Evolutionary conservation across 2,329 filamentous ascomycete species (phyloP), one percentile per base, ranked within the genome.

Genomic region (Aspergillus tamarii): DNA sequence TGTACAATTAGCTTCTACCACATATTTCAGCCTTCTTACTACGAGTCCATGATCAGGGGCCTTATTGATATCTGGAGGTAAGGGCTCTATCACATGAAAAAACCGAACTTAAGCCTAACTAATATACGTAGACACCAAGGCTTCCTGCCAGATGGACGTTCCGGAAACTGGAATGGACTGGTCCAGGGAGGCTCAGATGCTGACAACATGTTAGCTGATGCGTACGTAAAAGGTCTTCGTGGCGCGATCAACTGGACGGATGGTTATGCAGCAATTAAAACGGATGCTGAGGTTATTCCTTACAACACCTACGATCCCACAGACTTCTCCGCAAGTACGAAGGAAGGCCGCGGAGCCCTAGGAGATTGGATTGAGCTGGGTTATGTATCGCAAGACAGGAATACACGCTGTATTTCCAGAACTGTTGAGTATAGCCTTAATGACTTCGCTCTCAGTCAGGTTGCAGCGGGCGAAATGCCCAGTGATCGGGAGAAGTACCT

Each of bases 131-230:
- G 68, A 59, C 64, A 74, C 45, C 69, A 88, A 36, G 87, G 87
- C 1, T 91, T 84, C 67, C 80, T 90, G 71, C 88, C 88, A 2
- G 89, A 91, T 67, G 89, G 83, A 0, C 84, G 89, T 21, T 90
- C 88, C 0, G 89, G 87, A 2, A 89, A 91, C 73, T 89, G 81
- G 79, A 92, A 91, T 63, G 86, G 50, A 84, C 85, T 19, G 62
- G 63, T 70, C 9, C 90, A 92, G 74, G 89, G 89, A 16, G 90
- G 90, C 5, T 89, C 85, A 3, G 91, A 92, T 70, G 85, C 86
- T 4, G 89, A 92, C 72, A 91, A 90, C 59, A 85, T 92, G 4
- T 83, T 92, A 10, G 89, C 89, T 2, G 90, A 93, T 70, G 90
- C 89, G 0, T 92, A 87, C 64, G 83, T 91, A 34, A 92, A 92